Evolutionary conservation across 2,329 filamentous ascomycete species (phyloP), one percentile per base, ranked within the genome.

Genomic region (Aspergillus phoenicis): DNA sequence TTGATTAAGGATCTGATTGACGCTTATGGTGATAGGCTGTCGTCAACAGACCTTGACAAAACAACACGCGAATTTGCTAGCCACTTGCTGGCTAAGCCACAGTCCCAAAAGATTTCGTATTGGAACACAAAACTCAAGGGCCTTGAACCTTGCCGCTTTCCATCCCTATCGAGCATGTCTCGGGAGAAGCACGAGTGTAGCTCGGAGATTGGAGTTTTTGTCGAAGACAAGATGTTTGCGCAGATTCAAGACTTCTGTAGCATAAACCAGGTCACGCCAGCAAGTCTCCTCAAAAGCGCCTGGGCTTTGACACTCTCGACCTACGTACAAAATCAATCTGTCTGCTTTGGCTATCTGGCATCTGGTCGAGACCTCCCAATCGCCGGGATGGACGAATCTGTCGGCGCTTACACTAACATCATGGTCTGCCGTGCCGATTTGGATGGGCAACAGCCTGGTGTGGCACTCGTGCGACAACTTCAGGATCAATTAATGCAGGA

Each of bases 281-380:
- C 38, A 41, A 41, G 38, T 41, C 38, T 41, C 38, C 38, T 41
- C 38, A 41, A 41, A 8, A 41, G 38, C 38, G 38, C 38, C 38
- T 41, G 38, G 38, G 38, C 38, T 41, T 41, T 41, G 38, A 41
- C 38, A 41, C 38, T 41, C 38, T 41, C 38, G 38, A 41, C 38
- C 38, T 41, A 41, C 38, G 38, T 41, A 41, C 38, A 41, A 41
- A 41, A 17, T 41, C 38, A 41, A 41, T 41, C 38, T 41, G 38
- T 41, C 38, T 54, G 57, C 39, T 59, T 47, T 47, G 57, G 57
- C 17, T 59, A 59, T 20, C 49, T 59, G 13, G 52, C 49, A 26
- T 59, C 57, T 4, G 57, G 57, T n/a, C 57, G 57, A 22, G 57
- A 59, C 41, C 38, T 41, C 38, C 38, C 38, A 41, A 41, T 33